Evolutionary conservation across 2,329 filamentous ascomycete species (phyloP).

Genomic region (Venturia aucupariae): DNA sequence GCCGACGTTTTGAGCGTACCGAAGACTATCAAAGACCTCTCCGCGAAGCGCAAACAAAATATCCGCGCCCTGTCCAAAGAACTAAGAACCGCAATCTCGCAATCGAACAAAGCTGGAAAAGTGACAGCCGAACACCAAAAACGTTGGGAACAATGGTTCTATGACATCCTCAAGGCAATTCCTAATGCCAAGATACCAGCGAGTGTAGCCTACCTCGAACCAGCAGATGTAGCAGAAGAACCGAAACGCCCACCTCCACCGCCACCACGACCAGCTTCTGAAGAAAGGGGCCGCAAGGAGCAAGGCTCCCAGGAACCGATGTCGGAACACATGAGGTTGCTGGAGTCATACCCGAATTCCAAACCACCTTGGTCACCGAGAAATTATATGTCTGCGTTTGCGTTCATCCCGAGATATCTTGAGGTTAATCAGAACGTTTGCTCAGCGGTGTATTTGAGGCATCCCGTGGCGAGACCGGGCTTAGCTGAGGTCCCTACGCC

Average conservation of each 20-base stretch:
- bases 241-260: too few species aligned
- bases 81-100: background rate
- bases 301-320: background rate
- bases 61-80: conserved; percentile 60
- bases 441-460: conserved; percentile 85
- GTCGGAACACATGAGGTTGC: background rate
- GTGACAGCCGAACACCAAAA: background rate
- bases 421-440: conserved; percentile 98
- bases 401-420: conserved; percentile 88
- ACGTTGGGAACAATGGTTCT: conserved; percentile 1
- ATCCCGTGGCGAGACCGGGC: conserved; percentile 81
- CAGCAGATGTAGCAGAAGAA: background rate
- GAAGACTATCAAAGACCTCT: conserved; percentile 45
- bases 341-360: conserved; percentile 47
- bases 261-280: too few species aligned
- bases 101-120: background rate
- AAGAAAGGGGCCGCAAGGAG: background rate
- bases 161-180: background rate
- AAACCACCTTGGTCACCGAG: conserved; percentile 71
- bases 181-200: background rate
- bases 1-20: conserved; percentile 48
- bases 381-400: conserved; percentile 82
- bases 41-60: conserved; percentile 64
- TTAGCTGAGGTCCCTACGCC: conserved; percentile 68
- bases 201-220: background rate